These are phyloP conservation scores for Botrytis tulipae DNA, from an alignment of 2,329 filamentous ascomycete genomes.

Conservation along the genomic window DNA sequence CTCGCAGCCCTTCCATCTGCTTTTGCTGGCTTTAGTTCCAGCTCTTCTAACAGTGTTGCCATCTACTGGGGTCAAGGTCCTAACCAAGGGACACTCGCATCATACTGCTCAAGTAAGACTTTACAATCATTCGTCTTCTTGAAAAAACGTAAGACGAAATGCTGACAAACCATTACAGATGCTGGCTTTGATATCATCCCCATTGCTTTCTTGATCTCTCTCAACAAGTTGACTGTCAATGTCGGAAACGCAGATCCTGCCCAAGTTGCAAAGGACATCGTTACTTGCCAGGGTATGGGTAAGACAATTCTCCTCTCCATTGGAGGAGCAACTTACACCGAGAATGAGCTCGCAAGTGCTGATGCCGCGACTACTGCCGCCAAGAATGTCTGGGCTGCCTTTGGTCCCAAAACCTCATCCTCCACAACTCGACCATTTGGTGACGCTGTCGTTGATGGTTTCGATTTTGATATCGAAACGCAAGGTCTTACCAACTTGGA, in stretches of 20 bases:
- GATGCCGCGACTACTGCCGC: conserved; percentile 55
- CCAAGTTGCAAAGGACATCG: conserved; percentile 20
- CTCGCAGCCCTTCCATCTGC: conserved; percentile 34
- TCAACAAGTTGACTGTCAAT: conserved; percentile 16
- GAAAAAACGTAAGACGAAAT: not conserved
- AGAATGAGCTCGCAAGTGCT: conserved; percentile 60
- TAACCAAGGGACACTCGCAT: conserved; percentile 17
- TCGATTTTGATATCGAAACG: conserved; percentile 61
- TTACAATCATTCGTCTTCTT: not conserved
- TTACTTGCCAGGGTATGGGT: conserved; percentile 19
- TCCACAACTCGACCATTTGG: conserved; percentile 64
- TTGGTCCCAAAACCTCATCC: conserved; percentile 54
- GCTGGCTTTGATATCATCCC: conserved; percentile 14
- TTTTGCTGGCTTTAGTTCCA: conserved; percentile 44
- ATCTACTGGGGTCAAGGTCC: conserved; percentile 59
- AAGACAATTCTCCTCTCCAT: conserved; percentile 74
- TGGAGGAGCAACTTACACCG: conserved; percentile 67
- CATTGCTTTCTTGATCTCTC: conserved; percentile 13
- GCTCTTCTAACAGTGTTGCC: conserved; percentile 51
- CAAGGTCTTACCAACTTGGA: conserved; percentile 5
- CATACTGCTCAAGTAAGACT: conserved; percentile 20
- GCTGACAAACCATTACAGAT: conserved; percentile 5
- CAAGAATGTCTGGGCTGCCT: conserved; percentile 66
- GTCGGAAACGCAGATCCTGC: conserved; percentile 17
- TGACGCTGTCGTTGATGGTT: conserved; percentile 64